Evolutionary conservation across 75 land plant species (phyloP).

Genomic region (Picea glauca): DNA sequence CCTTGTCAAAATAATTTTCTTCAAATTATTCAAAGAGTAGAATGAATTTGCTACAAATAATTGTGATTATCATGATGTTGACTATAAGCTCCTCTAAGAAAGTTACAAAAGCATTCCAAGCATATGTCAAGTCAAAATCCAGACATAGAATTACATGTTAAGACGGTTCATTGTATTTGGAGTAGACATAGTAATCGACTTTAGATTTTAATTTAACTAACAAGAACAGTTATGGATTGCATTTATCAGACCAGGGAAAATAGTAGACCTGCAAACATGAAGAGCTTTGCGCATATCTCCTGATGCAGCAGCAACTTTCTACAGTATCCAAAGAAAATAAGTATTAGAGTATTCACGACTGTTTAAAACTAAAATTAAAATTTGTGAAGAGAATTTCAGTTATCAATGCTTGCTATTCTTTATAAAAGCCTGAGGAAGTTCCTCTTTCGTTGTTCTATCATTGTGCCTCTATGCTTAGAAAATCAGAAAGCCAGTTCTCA

Average conservation of each 20-base stretch:
- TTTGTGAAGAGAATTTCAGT: too few relatives aligned
- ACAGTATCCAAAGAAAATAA: conserved; percentile 1
- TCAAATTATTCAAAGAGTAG: too few relatives aligned
- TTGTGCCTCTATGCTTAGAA: not conserved
- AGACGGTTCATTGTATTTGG: too few relatives aligned
- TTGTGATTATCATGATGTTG: not conserved
- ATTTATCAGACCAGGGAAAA: not conserved
- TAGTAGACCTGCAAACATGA: conserved; percentile 76
- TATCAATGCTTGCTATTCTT: not conserved
- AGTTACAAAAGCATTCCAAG: too few relatives aligned
- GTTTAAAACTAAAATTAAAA: too few relatives aligned
- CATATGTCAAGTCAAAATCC: too few relatives aligned
- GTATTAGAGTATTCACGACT: not conserved
- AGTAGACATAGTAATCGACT: not conserved
- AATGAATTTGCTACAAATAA: not conserved
- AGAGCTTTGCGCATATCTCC: conserved; percentile 97
- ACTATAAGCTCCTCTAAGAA: too few relatives aligned
- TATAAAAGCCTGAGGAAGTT: not conserved
- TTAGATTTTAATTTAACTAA: not conserved
- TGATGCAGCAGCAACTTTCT: conserved; percentile 98
- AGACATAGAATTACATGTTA: too few relatives aligned
- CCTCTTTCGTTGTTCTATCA: not conserved
- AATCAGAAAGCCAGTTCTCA: not conserved
- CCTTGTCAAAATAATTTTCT: too few relatives aligned
- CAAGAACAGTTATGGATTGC: not conserved